These are phyloP conservation scores for Fusarium veterinarium DNA, from an alignment of 2,329 filamentous ascomycete genomes.

Conservation along the genomic window DNA sequence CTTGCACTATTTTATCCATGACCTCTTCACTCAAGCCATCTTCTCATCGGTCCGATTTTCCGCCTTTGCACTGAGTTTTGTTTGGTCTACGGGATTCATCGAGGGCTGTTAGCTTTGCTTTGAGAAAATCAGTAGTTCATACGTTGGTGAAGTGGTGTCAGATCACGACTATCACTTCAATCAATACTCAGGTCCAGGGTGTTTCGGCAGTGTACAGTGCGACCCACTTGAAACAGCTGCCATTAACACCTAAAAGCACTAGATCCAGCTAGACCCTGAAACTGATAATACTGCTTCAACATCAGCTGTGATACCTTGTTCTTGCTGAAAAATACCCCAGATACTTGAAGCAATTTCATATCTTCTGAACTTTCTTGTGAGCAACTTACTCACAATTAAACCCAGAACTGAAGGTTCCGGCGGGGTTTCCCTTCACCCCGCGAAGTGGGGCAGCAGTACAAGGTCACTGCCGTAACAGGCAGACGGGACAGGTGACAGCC, in stretches of 20 bases:
- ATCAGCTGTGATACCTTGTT: neutral
- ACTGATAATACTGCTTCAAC: neutral
- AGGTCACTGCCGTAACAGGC: conserved; percentile 48
- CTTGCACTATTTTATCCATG: neutral
- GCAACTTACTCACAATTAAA: neutral
- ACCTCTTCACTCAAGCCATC: neutral
- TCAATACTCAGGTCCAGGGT: neutral
- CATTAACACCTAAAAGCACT: neutral
- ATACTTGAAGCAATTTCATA: neutral
- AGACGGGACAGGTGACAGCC: conserved; percentile 40
- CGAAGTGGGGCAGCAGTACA: conserved; percentile 46
- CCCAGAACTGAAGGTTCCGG: neutral
- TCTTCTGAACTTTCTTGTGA: neutral
- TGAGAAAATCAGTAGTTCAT: neutral
- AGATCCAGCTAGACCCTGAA: conserved; percentile 17
- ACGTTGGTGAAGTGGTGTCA: neutral
- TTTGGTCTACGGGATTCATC: neutral
- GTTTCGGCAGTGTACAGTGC: conserved; percentile 31
- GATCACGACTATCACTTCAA: neutral
- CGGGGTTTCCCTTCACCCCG: conserved; percentile 27
- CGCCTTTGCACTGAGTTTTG: neutral
- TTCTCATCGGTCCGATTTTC: neutral
- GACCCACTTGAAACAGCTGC: conserved; percentile 8
- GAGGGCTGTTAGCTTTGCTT: neutral
- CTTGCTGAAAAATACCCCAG: too few species aligned